phyloP scores from a whole-genome alignment of 2,329 filamentous ascomycete genomes.

The Monosporascus ibericus region DNA sequence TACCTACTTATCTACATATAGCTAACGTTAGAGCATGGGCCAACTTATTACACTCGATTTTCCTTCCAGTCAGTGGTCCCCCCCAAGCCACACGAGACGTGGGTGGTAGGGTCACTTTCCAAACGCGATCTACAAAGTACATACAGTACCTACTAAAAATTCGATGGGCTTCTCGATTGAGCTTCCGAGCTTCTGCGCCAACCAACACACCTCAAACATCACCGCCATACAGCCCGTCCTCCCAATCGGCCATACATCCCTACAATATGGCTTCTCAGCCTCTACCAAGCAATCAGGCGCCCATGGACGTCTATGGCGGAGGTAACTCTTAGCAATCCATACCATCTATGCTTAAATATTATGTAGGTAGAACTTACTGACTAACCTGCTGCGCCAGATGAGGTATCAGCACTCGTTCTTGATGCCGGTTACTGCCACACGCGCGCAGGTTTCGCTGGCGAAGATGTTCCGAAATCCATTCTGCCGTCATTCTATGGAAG shows the following conservation, averaged over 20 bases:
- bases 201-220: slow-evolving; percentile 1
- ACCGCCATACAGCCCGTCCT: not conserved
- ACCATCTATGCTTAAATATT: too few relatives aligned
- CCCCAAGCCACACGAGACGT: not conserved
- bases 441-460: slow-evolving; percentile 92
- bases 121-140: slow-evolving; percentile 6
- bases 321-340: slow-evolving; percentile 10
- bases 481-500: slow-evolving; percentile 84
- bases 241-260: slow-evolving; percentile 1
- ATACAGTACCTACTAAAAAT: not conserved
- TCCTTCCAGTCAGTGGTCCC: too few relatives aligned
- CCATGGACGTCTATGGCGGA: slow-evolving; percentile 26
- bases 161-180: too few relatives aligned
- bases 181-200: not conserved
- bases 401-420: slow-evolving; percentile 93
- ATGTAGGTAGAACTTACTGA: not conserved
- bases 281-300: slow-evolving; percentile 21
- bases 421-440: slow-evolving; percentile 89
- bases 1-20: too few relatives aligned
- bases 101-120: slow-evolving; percentile 5
- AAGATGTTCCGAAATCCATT: slow-evolving; percentile 93
- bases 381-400: slow-evolving; percentile 54
- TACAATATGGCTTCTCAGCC: slow-evolving; percentile 21
- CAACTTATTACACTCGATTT: too few relatives aligned
- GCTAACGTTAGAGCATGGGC: too few relatives aligned